Evolutionary conservation across 148 eudicot genomes (phyloP), one percentile per base, ranked within the genome.

Genomic region (Rhododendron molle): DNA sequence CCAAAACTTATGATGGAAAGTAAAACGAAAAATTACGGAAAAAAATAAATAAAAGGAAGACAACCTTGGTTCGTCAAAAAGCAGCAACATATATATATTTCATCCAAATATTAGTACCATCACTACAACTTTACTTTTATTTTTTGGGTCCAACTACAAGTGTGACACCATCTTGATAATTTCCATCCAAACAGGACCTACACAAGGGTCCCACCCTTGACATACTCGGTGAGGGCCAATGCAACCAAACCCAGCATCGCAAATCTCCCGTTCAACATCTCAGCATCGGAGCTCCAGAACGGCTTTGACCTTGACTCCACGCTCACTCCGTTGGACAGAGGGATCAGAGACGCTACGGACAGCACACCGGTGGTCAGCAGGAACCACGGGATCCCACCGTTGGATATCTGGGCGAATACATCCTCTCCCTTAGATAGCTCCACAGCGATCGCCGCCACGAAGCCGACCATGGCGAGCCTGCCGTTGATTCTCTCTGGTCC

Each of bases 401-500:
- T 85, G 0, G 94, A 89, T 44, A 96, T 89, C 74, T 95, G 99
- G 0, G 89, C 40, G 2, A 95, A 90, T 32, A 96, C 49, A 82
- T 91, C 98, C n/a, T 93, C 89, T 0, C 98, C 99, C 49, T 87
- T 91, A 78, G 90, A 78, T 65, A 90, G 26, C 79, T 96, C 98
- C 34, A 94, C 92, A 0, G 91, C 97, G 15, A 96, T 82, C 6
- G 99, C 97, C 0, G 99, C 92, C 15, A 89, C 93, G 18, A 96
- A 96, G 6, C 99, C 99, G 3, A 92, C 90, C 99, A 96, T 96
- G 1, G 99, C 99, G 1, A 96, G 88, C 28, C 98, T 86, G 1
- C 99, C 99, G 81, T 96, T 96, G 91, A 96, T 96, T 76, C 97
- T 91, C 87, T 96, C 98, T 1, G 98, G 98, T 62, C 91, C 96